Conservation (phyloP, 2,329 filamentous ascomycete genomes). For the Diaporthe velutina region DNA sequence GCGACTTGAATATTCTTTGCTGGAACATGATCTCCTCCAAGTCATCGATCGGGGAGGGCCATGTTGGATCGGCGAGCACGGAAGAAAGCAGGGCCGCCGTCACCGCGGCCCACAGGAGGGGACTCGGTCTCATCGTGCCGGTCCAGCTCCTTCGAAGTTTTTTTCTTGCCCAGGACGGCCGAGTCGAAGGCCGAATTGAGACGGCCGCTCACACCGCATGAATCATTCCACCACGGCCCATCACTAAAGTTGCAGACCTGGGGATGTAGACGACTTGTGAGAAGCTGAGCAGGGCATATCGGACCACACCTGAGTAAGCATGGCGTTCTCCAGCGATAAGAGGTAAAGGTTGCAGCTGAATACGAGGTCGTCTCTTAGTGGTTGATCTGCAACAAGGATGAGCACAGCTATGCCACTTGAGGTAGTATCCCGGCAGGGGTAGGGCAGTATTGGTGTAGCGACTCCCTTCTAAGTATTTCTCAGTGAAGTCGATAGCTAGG, state of each 20-base stretch:
- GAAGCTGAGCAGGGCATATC: slow-evolving; percentile 12
- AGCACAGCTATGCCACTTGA: not conserved
- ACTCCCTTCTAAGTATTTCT: not conserved
- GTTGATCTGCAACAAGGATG: slow-evolving; percentile 11
- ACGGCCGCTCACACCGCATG: not conserved
- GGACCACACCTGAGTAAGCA: slow-evolving; percentile 24
- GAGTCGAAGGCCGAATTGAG: not conserved
- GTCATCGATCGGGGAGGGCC: slow-evolving; percentile 69
- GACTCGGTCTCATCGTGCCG: not conserved
- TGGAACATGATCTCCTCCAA: slow-evolving; percentile 73
- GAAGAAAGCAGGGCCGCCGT: not conserved
- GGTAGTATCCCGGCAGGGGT: slow-evolving; percentile 12
- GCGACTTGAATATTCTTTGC: slow-evolving; percentile 62
- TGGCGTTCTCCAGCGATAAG: not conserved
- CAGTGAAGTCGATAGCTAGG: not conserved
- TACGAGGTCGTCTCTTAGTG: slow-evolving; percentile 23
- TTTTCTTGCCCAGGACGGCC: not conserved
- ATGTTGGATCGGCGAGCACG: slow-evolving; percentile 61
- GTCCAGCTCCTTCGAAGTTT: not conserved
- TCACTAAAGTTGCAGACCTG: not conserved
- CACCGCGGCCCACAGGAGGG: not conserved
- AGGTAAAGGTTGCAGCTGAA: not conserved
- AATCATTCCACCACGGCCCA: not conserved
- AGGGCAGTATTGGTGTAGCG: too few species aligned
- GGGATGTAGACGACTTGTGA: not conserved